A percentile compares a stretch with the other conserved stretches of the same genome.
These are phyloP conservation scores for Aspergillus pseudoviridinutans DNA, from an alignment of 2,329 filamentous ascomycete genomes.

Conservation along the genomic window DNA sequence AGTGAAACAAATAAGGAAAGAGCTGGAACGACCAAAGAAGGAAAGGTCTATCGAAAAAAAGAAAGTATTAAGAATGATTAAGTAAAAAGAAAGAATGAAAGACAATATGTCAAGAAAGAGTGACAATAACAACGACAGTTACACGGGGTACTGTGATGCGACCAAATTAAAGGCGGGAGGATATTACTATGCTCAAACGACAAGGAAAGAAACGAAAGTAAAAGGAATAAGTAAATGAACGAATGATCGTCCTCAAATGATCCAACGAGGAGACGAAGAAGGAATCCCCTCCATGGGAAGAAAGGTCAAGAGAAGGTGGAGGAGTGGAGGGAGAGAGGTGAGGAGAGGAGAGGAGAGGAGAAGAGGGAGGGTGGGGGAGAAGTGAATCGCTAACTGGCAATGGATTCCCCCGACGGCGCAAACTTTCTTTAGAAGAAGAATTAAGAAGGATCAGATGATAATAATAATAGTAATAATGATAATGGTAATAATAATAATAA, in stretches of 20 bases:
- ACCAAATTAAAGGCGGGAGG: background rate
- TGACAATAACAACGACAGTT: slow-evolving; percentile 5
- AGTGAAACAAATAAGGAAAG: slow-evolving; percentile 5
- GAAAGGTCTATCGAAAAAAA: background rate
- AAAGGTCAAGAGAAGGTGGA: slow-evolving; percentile 8
- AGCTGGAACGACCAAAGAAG: background rate
- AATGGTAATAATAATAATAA: background rate
- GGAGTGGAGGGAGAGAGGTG: background rate
- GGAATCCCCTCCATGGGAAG: slow-evolving; percentile 21
- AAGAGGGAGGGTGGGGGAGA: slow-evolving; percentile 2
- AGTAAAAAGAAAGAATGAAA: slow-evolving; percentile 3
- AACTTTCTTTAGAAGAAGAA: slow-evolving; percentile 3
- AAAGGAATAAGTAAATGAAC: slow-evolving; percentile 3
- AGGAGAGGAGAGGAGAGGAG: slow-evolving; percentile 1
- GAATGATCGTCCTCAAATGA: slow-evolving; percentile 17
- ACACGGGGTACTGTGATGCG: background rate
- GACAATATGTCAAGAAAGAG: slow-evolving; percentile 1
- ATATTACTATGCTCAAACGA: background rate
- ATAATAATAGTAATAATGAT: background rate
- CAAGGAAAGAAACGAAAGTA: slow-evolving; percentile 12
- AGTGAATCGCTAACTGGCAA: slow-evolving; percentile 3
- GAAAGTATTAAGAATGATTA: slow-evolving; percentile 4
- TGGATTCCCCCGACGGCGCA: slow-evolving; percentile 2
- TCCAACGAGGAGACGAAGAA: slow-evolving; percentile 10
- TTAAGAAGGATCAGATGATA: background rate